Conservation (phyloP, 2,329 filamentous ascomycete genomes). For the Colletotrichum sansevieriae region DNA sequence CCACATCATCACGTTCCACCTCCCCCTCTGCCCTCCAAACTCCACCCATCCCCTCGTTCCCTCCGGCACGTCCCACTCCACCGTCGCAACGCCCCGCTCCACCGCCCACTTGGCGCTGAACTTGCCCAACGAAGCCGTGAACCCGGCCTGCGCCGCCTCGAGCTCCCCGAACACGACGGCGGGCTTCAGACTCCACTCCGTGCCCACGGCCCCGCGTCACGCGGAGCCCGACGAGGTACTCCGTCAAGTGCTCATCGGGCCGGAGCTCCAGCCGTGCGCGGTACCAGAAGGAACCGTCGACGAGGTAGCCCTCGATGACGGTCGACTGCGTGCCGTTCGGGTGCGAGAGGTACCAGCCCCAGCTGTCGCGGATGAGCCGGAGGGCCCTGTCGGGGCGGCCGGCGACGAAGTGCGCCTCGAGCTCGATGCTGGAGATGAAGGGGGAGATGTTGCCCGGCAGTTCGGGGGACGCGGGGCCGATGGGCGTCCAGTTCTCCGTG, state of each 20-base stretch:
- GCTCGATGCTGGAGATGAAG: slow-evolving; percentile 70
- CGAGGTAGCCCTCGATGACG: slow-evolving; percentile 70
- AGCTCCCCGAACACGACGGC: slow-evolving; percentile 28
- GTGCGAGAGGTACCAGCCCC: slow-evolving; percentile 72
- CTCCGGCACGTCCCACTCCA: slow-evolving; percentile 39
- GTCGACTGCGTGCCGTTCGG: slow-evolving; percentile 70
- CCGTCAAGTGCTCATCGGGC: slow-evolving; percentile 61
- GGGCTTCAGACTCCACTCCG: slow-evolving; percentile 36
- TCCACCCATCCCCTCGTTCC: slow-evolving; percentile 39
- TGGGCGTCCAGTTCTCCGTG: slow-evolving; percentile 65
- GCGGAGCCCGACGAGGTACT: slow-evolving; percentile 57
- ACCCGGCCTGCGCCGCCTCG: slow-evolving; percentile 36
- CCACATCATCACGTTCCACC: slow-evolving; percentile 5
- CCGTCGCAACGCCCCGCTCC: slow-evolving; percentile 11
- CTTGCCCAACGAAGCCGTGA: slow-evolving; percentile 36
- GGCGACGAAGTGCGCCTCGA: slow-evolving; percentile 67
- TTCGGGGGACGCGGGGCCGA: slow-evolving; percentile 68
- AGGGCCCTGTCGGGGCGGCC: slow-evolving; percentile 64
- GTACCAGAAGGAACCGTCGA: slow-evolving; percentile 70
- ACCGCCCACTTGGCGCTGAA: slow-evolving; percentile 36
- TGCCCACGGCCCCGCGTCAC: slow-evolving; percentile 35
- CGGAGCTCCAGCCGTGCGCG: slow-evolving; percentile 65
- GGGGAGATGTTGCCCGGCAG: slow-evolving; percentile 69
- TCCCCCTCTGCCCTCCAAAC: slow-evolving; percentile 12
- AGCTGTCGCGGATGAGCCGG: slow-evolving; percentile 66